Base-by-base conservation (phyloP, 148 eudicot genomes). In the Hydrangea macrophylla region DNA sequence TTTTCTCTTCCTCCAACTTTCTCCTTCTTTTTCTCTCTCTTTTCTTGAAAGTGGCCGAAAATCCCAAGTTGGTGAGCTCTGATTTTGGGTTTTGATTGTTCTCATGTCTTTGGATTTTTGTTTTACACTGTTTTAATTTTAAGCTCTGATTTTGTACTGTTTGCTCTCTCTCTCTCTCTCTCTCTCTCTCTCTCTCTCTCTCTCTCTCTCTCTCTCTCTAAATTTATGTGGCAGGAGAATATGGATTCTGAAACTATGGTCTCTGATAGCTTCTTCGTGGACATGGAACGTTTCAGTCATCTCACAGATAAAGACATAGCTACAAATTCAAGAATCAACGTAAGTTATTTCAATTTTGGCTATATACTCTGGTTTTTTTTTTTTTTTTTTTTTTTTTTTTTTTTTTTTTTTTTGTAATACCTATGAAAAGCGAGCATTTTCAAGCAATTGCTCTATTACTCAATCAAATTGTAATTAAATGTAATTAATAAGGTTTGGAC, bases 191-290 rank as follows among this genome's bases (percentile, higher is more conserved):
- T 48, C n/a, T 1, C 45, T 37, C 25, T 25, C 2, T 39, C 31
- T 6, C n/a, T n/a, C 22, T n/a, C n/a, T 8, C 8, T 48, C n/a
- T 1, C 45, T 37, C 25, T 25, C 2, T 39, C 31, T 6, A 27
- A 27, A 11, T 66, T 57, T 55, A 6, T 36, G 24, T 74, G 8
- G 9, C 53, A 75, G 77, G 81, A 75, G 73, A 66, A 70, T 17
- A 69, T 72, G 57, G 65, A 61, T 35, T 65, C 76, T 48, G 73
- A 45, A 23, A 18, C 37, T 64, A 13, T 18, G 76, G 8, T 53
- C 22, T 55, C 84, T 1, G 94, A 88, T 44, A 80, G 80, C 76
- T 88, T 81, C 69, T 58, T 79, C 15, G 83, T 91, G 13, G 95
- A 91, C 77, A 77, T 91, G 71, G 90, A 84, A 28, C 73, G 79